Evolutionary conservation across 2,329 filamentous ascomycete species (phyloP).

Genomic region (Lachnellula suecica): DNA sequence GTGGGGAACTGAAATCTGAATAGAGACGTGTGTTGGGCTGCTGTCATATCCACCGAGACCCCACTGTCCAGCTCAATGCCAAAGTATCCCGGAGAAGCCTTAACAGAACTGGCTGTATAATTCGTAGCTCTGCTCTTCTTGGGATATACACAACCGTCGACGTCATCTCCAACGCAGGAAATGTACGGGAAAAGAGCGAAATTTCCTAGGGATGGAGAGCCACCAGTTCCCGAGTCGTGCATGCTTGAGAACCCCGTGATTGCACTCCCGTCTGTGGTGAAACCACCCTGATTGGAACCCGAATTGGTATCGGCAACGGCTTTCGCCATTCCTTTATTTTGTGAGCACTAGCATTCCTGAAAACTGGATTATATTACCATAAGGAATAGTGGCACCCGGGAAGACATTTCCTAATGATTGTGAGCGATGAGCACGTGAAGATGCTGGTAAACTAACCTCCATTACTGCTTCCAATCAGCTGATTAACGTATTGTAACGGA

Average conservation of each 20-base stretch:
- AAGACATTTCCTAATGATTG: conserved; percentile 52
- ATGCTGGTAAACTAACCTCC: conserved; percentile 39
- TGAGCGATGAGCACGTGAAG: not conserved
- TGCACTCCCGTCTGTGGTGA: conserved; percentile 45
- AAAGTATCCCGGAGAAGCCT: conserved; percentile 64
- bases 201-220: conserved; percentile 45
- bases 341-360: conserved; percentile 12
- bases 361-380: conserved; percentile 21
- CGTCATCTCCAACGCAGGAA: conserved; percentile 41
- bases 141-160: conserved; percentile 57
- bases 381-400: conserved; percentile 52
- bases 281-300: conserved; percentile 44
- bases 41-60: conserved; percentile 65
- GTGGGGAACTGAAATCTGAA: conserved; percentile 63
- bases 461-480: conserved; percentile 54
- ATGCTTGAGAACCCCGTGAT: conserved; percentile 51
- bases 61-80: conserved; percentile 55
- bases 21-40: conserved; percentile 60
- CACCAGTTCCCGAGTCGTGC: conserved; percentile 46
- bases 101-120: conserved; percentile 44
- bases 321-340: conserved; percentile 48
- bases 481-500: conserved; percentile 44
- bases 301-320: conserved; percentile 50
- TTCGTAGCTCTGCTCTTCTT: conserved; percentile 46
- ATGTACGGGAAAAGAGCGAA: conserved; percentile 46